Base-by-base conservation (phyloP, 352 stramenopile species). In the Phytopythium cucurbitacearum region DNA sequence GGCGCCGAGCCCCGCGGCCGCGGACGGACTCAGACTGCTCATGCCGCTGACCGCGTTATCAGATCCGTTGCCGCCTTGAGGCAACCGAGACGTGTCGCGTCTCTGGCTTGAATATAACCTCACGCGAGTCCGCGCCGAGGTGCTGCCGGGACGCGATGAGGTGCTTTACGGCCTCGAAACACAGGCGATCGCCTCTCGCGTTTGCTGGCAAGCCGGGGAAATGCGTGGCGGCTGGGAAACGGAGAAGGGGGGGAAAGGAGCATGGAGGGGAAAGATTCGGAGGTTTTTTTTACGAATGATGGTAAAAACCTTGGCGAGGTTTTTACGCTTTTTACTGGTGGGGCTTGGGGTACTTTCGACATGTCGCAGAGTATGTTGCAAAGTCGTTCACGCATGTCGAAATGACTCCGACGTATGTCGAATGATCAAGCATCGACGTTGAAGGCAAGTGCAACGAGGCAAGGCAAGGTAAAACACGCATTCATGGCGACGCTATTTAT, bases 1-100 rank as follows among this genome's bases (percentile, higher is more conserved):
- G 41, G 44, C 59, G 44, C 51, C 36, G 21, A 72, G 40, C n/a
- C 64, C 15, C 3, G 60, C 43, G 11, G 64, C 59, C 15, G 60
- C 43, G 11, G 64, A 64, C 15, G 62, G 32, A 15, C 50, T 51
- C 43, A 45, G 45, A 5, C 16, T 32, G 38, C 48, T 54, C 48
- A 54, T 54, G 34, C 21, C 21, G 21, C 21, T 28, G 21, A 28
- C 21, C 21, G 21, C 21, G 21, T 28, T 28, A 28, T 28, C 21
- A 28, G 21, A 28, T 28, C 21, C 21, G 21, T 28, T 28, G 21
- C 21, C 21, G 2, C 21, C 21, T 28, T 2, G 21, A 28, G 21
- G 21, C 21, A 28, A 28, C 21, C 21, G 21, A 28, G 21, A 28
- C 21, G 21, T 28, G 21, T 28, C 21, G 21, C 21, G 21, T 28